Percentiles rank a stretch among this genome's conserved stretches.
These are phyloP conservation scores for Alternaria ventricosa DNA, from an alignment of 2,329 filamentous ascomycete species.

Conservation along the genomic window DNA sequence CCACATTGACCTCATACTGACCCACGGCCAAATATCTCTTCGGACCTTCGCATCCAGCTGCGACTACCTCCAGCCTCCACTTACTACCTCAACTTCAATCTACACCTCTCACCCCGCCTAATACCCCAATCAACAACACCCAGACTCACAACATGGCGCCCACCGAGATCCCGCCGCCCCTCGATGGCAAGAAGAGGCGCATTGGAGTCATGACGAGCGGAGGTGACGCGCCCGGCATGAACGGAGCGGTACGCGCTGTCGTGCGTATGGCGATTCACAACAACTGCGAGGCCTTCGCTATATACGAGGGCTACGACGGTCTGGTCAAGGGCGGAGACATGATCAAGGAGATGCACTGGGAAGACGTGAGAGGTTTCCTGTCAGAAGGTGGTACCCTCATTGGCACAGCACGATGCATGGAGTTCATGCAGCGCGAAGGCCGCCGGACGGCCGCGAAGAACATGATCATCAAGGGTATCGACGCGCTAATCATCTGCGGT, in stretches of 20 bases:
- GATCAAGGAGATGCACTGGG: slow-evolving; percentile 88
- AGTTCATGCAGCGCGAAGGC: slow-evolving; percentile 87
- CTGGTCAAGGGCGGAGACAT: slow-evolving; percentile 87
- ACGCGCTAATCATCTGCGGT: slow-evolving; percentile 94
- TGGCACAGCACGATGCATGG: slow-evolving; percentile 90
- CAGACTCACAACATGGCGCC: slow-evolving; percentile 34
- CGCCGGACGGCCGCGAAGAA: slow-evolving; percentile 89
- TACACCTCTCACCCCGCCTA: slow-evolving; percentile 5
- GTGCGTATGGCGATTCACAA: slow-evolving; percentile 90
- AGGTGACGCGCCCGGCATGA: slow-evolving; percentile 95
- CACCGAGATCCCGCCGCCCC: slow-evolving; percentile 41
- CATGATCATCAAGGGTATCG: slow-evolving; percentile 89
- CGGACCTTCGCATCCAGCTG: slow-evolving; percentile 7
- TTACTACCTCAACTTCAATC: neutral
- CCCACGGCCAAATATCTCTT: slow-evolving; percentile 21
- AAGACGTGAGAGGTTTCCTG: slow-evolving; percentile 92
- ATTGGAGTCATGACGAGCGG: slow-evolving; percentile 95
- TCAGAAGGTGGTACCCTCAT: slow-evolving; percentile 95
- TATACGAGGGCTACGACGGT: slow-evolving; percentile 94
- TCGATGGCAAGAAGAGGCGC: slow-evolving; percentile 62
- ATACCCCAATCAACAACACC: slow-evolving; percentile 5
- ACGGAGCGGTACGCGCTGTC: slow-evolving; percentile 85
- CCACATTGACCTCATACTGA: slow-evolving; percentile 36
- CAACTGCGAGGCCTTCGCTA: slow-evolving; percentile 57
- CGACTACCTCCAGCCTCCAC: slow-evolving; percentile 11